Conservation (phyloP, 2,329 filamentous ascomycete species). For the Colletotrichum sojae region DNA sequence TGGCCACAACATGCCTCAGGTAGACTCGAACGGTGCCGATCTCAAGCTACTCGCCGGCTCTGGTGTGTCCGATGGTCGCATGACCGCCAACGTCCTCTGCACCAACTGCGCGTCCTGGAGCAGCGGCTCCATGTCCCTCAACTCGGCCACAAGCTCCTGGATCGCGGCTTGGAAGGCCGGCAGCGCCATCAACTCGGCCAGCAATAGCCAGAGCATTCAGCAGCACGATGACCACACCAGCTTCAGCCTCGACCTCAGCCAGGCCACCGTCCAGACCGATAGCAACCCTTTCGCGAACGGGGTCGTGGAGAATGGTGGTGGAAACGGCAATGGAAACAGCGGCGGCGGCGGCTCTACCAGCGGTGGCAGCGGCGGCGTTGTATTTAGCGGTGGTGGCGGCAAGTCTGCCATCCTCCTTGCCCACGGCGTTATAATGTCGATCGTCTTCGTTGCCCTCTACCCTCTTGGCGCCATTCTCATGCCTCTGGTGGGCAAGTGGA, state of each 20-base stretch:
- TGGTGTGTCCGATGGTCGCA: slow-evolving; percentile 64
- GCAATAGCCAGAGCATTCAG: slow-evolving; percentile 55
- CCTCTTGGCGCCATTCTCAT: slow-evolving; percentile 73
- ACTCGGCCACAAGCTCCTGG: slow-evolving; percentile 60
- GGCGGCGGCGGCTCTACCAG: slow-evolving; percentile 41
- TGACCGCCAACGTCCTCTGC: slow-evolving; percentile 73
- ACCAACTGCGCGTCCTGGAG: slow-evolving; percentile 65
- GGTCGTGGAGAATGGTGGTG: slow-evolving; percentile 12
- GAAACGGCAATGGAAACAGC: slow-evolving; percentile 38
- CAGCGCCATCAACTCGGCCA: slow-evolving; percentile 59
- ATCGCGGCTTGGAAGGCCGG: slow-evolving; percentile 70
- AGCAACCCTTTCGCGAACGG: slow-evolving; percentile 65
- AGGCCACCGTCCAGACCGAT: slow-evolving; percentile 62
- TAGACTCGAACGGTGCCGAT: slow-evolving; percentile 58
- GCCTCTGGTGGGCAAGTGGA: slow-evolving; percentile 70
- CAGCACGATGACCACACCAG: slow-evolving; percentile 61
- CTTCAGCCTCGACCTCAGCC: slow-evolving; percentile 64
- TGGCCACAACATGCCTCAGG: slow-evolving; percentile 62
- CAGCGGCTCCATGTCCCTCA: slow-evolving; percentile 59
- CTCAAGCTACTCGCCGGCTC: slow-evolving; percentile 72
- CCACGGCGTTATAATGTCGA: slow-evolving; percentile 73
- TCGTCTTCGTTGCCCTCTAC: slow-evolving; percentile 71
- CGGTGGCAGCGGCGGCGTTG: slow-evolving; percentile 35
- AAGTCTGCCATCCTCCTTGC: slow-evolving; percentile 52
- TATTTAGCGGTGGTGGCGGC: slow-evolving; percentile 39